These are phyloP conservation scores for Ogataea trehaloabstinens DNA, from an alignment of 805 yeast genomes.

Conservation along the genomic window DNA sequence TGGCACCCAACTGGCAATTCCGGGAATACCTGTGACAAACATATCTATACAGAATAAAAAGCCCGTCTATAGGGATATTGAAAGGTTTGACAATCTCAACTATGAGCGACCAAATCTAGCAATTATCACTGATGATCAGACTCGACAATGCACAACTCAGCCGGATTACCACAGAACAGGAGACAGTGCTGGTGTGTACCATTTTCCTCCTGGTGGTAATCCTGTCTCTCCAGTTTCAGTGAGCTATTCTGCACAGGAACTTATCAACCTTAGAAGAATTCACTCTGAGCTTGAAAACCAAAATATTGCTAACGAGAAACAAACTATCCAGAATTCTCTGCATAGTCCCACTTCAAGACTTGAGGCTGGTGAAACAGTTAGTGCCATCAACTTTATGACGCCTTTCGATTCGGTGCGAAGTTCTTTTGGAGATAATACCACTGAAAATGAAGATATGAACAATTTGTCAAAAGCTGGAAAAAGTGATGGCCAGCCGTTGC, in stretches of 20 bases:
- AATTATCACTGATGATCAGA: conserved; percentile 3
- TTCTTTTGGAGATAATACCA: no score
- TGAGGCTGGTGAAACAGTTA: no score
- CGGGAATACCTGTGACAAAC: conserved; percentile 39
- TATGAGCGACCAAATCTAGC: conserved; percentile 11
- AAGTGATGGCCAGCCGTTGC: not conserved
- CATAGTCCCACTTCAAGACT: no score
- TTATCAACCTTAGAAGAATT: conserved; percentile 30
- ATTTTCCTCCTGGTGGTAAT: conserved; percentile 49
- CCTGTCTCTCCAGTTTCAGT: conserved; percentile 24
- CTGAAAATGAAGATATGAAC: not conserved
- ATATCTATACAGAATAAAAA: conserved; percentile 25
- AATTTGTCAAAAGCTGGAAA: not conserved
- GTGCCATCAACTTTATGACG: not conserved
- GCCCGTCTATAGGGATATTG: conserved; percentile 33
- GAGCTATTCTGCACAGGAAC: conserved; percentile 41
- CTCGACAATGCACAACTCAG: conserved; percentile 4
- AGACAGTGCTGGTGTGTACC: conserved; percentile 47
- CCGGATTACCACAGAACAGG: conserved; percentile 49
- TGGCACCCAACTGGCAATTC: conserved; percentile 55
- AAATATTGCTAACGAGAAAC: not conserved
- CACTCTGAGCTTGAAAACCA: not conserved
- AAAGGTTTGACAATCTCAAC: conserved; percentile 35
- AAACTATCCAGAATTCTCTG: not conserved
- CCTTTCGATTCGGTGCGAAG: not conserved